Conservation (phyloP, 2,329 filamentous ascomycete species). For the Aschersonia sp. region DNA sequence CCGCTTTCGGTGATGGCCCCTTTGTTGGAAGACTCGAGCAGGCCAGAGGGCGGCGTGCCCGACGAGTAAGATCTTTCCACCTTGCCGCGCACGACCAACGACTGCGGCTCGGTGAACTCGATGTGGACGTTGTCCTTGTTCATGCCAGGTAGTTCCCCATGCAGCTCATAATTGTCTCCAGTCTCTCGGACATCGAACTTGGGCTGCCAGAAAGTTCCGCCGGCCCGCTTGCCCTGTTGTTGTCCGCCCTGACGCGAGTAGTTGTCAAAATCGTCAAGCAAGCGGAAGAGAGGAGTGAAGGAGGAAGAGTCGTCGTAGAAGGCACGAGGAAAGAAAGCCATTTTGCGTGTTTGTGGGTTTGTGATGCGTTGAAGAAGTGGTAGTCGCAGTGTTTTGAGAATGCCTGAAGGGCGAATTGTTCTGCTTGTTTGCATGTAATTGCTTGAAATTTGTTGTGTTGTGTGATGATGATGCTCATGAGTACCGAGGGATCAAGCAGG, state of each 20-base stretch:
- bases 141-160: constrained; percentile 62
- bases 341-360: constrained; percentile 21
- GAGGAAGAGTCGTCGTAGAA: constrained; percentile 32
- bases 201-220: constrained; percentile 41
- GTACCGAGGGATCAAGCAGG: neutral
- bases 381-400: constrained; percentile 11
- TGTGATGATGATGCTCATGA: neutral
- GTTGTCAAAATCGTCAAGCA: constrained; percentile 43
- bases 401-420: constrained; percentile 10
- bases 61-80: constrained; percentile 43
- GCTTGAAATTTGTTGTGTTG: neutral
- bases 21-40: constrained; percentile 21
- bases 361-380: constrained; percentile 4
- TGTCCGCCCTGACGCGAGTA: constrained; percentile 23
- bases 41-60: constrained; percentile 28
- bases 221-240: constrained; percentile 4
- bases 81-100: constrained; percentile 50
- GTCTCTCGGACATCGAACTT: constrained; percentile 61
- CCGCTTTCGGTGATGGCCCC: constrained; percentile 21
- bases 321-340: constrained; percentile 45
- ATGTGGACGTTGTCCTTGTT: constrained; percentile 57
- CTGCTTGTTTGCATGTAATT: constrained; percentile 10
- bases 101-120: constrained; percentile 60
- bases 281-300: constrained; percentile 40
- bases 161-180: constrained; percentile 50